These are phyloP conservation scores for Coniferiporia sulphurascens DNA, from an alignment of 1,284 basidiomycete species.

Conservation along the genomic window DNA sequence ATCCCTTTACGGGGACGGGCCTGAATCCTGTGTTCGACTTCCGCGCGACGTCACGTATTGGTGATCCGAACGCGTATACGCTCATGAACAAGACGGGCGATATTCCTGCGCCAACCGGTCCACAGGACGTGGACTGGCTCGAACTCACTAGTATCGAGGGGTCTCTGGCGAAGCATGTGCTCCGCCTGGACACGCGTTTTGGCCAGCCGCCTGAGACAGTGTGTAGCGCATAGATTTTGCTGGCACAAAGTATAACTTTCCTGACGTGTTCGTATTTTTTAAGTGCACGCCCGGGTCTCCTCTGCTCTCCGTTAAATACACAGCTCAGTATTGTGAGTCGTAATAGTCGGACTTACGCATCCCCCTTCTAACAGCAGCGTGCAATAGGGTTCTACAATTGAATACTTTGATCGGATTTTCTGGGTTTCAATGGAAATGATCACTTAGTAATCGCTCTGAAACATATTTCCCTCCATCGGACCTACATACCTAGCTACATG, in stretches of 20 bases:
- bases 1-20: conserved; percentile 39
- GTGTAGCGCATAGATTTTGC: conserved; percentile 15
- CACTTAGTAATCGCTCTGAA: neutral
- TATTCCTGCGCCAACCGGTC: conserved; percentile 41
- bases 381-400: neutral
- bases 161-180: conserved; percentile 46
- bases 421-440: neutral
- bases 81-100: conserved; percentile 39
- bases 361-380: neutral
- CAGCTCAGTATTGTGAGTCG: conserved; percentile 45
- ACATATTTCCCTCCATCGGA: no score
- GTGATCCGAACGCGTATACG: conserved; percentile 44
- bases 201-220: conserved; percentile 62
- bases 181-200: conserved; percentile 50
- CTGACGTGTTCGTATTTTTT: neutral
- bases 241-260: neutral
- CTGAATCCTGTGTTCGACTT: conserved; percentile 56
- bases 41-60: conserved; percentile 34
- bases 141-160: conserved; percentile 44
- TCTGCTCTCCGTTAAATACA: conserved; percentile 43
- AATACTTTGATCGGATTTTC: neutral
- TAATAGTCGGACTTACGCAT: neutral
- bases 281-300: conserved; percentile 39
- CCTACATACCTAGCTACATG: no score
- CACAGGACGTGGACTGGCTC: conserved; percentile 53